phyloP scores from a whole-genome alignment of 768 basidiomycete species.

The Tephrocybe sp. region DNA sequence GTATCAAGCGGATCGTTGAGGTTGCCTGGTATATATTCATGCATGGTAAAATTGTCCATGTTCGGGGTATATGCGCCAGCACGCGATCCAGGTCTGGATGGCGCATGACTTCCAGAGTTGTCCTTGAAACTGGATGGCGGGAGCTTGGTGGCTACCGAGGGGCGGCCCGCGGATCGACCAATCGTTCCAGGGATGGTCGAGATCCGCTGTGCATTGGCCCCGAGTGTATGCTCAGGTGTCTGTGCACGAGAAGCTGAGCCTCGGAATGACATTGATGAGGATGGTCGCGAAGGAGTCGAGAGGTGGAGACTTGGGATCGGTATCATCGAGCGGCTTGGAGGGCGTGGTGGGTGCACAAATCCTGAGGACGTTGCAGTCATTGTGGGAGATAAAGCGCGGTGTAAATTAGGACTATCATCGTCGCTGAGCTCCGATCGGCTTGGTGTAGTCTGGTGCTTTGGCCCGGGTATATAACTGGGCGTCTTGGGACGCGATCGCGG shows the following conservation, averaged over 20 bases:
- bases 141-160: constrained; percentile 35
- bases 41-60: constrained; percentile 50
- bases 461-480: constrained; percentile 77
- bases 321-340: constrained; percentile 83
- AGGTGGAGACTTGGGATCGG: constrained; percentile 75
- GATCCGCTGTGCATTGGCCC: constrained; percentile 59
- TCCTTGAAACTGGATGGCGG: constrained; percentile 83
- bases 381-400: constrained; percentile 67
- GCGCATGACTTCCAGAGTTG: constrained; percentile 48
- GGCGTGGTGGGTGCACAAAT: constrained; percentile 58
- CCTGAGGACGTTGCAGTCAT: constrained; percentile 41
- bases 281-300: constrained; percentile 68
- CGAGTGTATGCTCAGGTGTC: constrained; percentile 66
- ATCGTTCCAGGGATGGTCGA: constrained; percentile 49
- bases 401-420: constrained; percentile 43
- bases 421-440: constrained; percentile 21
- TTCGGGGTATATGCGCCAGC: constrained; percentile 63
- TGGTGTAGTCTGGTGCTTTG: constrained; percentile 37
- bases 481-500: constrained; percentile 78
- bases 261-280: constrained; percentile 69
- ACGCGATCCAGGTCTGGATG: constrained; percentile 69
- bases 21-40: constrained; percentile 67
- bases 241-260: constrained; percentile 51
- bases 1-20: constrained; percentile 78
- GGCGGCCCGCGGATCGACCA: constrained; percentile 39